phyloP scores from a whole-genome alignment of 2,329 filamentous ascomycete species.

The Immersiporthe knoxdaviesiana region DNA sequence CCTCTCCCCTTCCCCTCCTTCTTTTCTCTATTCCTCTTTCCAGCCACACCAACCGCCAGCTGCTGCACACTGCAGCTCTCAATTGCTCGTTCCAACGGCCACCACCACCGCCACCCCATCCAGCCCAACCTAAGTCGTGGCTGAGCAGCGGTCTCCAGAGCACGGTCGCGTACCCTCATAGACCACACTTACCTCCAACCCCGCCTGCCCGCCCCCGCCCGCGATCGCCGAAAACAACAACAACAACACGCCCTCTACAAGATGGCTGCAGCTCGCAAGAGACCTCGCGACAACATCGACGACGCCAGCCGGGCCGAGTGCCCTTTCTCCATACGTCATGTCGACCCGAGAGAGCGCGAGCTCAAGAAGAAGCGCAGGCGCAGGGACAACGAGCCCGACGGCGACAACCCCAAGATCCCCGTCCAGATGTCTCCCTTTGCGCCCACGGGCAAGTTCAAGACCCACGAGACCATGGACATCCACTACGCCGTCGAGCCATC shows the following conservation, averaged over 20 bases:
- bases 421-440: conserved; percentile 59
- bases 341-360: conserved; percentile 53
- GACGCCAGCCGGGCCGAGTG: conserved; percentile 60
- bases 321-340: conserved; percentile 52
- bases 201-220: conserved; percentile 27
- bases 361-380: conserved; percentile 51
- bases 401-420: conserved; percentile 47
- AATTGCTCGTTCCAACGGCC: background rate
- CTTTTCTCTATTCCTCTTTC: background rate
- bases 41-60: conserved; percentile 17
- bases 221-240: conserved; percentile 23
- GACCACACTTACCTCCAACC: background rate
- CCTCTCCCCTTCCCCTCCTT: background rate
- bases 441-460: conserved; percentile 58
- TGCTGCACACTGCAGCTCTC: background rate
- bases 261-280: conserved; percentile 53
- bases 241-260: background rate
- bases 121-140: background rate
- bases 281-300: conserved; percentile 49
- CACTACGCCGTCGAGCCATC: conserved; percentile 58
- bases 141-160: background rate
- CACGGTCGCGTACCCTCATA: background rate
- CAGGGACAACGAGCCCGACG: conserved; percentile 48
- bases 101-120: background rate
- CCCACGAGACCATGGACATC: conserved; percentile 57